Evolutionary conservation across 2,329 filamentous ascomycete genomes (phyloP).

Genomic region (Aspergillus tamarii): DNA sequence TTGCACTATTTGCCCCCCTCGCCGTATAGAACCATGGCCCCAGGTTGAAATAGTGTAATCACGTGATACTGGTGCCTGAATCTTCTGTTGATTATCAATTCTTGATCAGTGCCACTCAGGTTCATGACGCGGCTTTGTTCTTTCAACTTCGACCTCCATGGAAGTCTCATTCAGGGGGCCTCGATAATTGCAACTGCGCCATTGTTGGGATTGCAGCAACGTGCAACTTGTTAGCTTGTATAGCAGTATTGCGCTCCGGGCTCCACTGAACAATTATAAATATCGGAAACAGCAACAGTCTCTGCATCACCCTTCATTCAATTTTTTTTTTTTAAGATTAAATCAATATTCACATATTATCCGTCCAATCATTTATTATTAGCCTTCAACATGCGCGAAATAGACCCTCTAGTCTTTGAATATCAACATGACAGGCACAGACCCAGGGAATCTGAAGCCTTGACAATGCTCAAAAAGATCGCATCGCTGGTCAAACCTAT

Average conservation of each 20-base stretch:
- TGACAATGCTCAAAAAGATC: constrained; percentile 71
- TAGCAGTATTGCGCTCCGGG: background rate
- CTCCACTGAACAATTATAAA: background rate
- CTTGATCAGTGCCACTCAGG: background rate
- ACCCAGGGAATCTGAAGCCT: constrained; percentile 54
- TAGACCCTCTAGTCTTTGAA: constrained; percentile 53
- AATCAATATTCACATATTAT: background rate
- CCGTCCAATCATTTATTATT: background rate
- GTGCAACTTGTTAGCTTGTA: background rate
- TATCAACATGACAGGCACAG: constrained; percentile 58
- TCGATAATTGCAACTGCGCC: constrained; percentile 4
- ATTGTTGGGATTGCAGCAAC: background rate
- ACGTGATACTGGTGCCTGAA: background rate
- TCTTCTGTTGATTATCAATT: constrained; percentile 4
- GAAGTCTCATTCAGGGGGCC: background rate
- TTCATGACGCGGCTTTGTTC: background rate
- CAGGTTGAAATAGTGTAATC: background rate
- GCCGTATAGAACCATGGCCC: background rate
- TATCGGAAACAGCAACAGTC: background rate
- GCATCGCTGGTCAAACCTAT: constrained; percentile 92
- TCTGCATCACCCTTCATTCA: background rate
- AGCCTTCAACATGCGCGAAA: constrained; percentile 42
- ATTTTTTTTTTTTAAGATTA: background rate
- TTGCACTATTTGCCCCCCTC: no score
- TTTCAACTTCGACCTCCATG: constrained; percentile 1